Conservation (phyloP, 768 basidiomycete genomes). For the Coprinellus micaceus region DNA sequence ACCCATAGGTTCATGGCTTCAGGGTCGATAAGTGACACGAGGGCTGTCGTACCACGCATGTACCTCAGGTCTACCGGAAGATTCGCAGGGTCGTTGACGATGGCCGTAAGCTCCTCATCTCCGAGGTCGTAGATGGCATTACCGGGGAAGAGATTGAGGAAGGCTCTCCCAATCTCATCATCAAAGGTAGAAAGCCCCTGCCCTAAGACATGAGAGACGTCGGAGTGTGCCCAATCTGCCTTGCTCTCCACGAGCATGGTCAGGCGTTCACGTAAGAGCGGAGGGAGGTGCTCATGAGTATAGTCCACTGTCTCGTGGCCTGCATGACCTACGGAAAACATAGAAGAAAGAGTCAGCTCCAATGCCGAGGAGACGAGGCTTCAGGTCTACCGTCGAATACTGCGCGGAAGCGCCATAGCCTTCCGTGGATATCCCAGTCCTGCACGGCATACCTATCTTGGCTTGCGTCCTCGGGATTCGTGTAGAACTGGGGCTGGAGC, state of each 20-base stretch:
- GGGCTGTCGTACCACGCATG: conserved; percentile 50
- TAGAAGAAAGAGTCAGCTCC: neutral
- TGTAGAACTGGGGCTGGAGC: conserved; percentile 49
- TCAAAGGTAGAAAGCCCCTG: no score
- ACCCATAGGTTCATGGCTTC: conserved; percentile 45
- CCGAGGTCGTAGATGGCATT: conserved; percentile 29
- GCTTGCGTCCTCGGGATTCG: conserved; percentile 32
- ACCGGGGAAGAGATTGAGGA: conserved; percentile 42
- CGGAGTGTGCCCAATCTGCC: conserved; percentile 3
- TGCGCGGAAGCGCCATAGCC: conserved; percentile 42
- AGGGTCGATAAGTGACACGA: conserved; percentile 46
- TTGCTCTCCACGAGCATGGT: conserved; percentile 19
- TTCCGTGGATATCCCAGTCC: conserved; percentile 35
- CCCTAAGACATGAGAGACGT: conserved; percentile 31
- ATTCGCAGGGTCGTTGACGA: conserved; percentile 39
- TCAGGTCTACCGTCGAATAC: conserved; percentile 43
- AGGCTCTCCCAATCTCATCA: conserved; percentile 29
- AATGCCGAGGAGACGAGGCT: neutral
- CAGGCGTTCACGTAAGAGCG: conserved; percentile 19
- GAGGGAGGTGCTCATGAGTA: conserved; percentile 29
- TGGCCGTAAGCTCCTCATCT: conserved; percentile 33
- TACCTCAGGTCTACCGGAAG: conserved; percentile 37
- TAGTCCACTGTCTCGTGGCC: conserved; percentile 46
- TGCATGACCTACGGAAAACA: conserved; percentile 34
- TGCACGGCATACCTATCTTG: conserved; percentile 46